Conservation (phyloP, 2,329 filamentous ascomycete genomes). For the Pyricularia pennisetigena region DNA sequence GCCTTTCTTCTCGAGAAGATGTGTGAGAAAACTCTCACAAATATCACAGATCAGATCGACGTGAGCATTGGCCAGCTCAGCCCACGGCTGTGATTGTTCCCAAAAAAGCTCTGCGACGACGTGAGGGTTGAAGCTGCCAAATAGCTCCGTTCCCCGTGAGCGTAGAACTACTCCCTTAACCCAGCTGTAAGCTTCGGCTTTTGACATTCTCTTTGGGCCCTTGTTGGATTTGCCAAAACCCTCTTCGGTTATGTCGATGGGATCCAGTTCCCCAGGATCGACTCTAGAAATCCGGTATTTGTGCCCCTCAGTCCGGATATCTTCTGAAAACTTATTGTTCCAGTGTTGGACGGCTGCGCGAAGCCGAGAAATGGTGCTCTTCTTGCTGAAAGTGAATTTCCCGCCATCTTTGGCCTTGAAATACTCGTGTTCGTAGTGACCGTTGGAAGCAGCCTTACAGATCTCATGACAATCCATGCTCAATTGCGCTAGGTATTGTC, state of each 20-base stretch:
- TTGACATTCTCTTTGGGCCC: not conserved
- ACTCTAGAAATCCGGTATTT: not conserved
- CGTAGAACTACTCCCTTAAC: slow-evolving; percentile 17
- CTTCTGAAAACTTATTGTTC: not conserved
- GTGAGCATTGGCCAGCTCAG: not conserved
- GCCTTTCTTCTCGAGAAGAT: not conserved
- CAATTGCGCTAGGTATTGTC: not conserved
- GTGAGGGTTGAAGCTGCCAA: slow-evolving; percentile 23
- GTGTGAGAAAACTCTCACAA: not conserved
- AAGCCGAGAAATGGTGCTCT: not conserved
- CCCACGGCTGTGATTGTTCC: slow-evolving; percentile 22
- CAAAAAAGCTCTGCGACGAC: slow-evolving; percentile 22
- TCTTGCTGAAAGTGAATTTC: slow-evolving; percentile 10
- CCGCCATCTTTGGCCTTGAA: not conserved
- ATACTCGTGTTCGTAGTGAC: not conserved
- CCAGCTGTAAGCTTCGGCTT: slow-evolving; percentile 9
- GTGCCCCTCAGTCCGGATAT: slow-evolving; percentile 3
- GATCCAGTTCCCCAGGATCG: not conserved
- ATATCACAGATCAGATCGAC: not conserved
- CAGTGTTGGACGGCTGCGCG: not conserved
- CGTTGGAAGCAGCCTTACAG: not conserved
- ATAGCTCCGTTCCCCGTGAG: slow-evolving; percentile 22
- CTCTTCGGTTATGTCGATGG: not conserved
- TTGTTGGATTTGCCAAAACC: not conserved
- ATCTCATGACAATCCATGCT: not conserved